These are phyloP conservation scores for Calendula officinalis DNA, from an alignment of 129 eudicot genomes.

Conservation along the genomic window DNA sequence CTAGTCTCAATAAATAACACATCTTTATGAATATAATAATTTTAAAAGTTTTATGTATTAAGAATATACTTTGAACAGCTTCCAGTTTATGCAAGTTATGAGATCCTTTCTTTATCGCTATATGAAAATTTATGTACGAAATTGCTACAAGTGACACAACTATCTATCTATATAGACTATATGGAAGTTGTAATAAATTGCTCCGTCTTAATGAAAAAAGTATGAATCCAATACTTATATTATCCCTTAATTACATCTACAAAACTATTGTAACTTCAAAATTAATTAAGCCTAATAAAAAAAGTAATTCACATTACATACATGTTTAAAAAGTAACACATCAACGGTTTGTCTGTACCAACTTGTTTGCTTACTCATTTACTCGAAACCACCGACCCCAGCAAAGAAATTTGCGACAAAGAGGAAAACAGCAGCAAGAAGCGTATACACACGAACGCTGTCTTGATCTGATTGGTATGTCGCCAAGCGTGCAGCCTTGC, in stretches of 20 bases:
- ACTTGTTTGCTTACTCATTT: slow-evolving; percentile 1
- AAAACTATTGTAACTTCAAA: neutral
- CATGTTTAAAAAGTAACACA: slow-evolving; percentile 11
- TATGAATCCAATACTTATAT: too few species aligned
- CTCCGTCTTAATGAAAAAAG: too few species aligned
- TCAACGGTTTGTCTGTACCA: neutral
- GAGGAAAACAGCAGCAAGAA: slow-evolving; percentile 29
- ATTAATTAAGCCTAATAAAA: neutral
- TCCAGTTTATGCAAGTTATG: too few species aligned
- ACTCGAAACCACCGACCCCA: slow-evolving; percentile 31
- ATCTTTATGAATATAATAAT: neutral
- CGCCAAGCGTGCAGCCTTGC: slow-evolving; percentile 40
- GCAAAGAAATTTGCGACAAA: slow-evolving; percentile 26
- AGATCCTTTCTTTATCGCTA: too few species aligned
- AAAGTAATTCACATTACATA: slow-evolving; percentile 15
- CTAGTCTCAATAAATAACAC: too few species aligned
- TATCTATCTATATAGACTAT: too few species aligned
- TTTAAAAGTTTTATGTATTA: too few species aligned
- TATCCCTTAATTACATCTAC: neutral
- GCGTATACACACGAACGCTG: slow-evolving; percentile 26
- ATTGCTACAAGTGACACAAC: too few species aligned
- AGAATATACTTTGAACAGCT: too few species aligned
- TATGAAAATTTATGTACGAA: too few species aligned
- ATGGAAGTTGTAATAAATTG: too few species aligned
- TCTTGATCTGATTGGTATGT: slow-evolving; percentile 33